phyloP scores from a whole-genome alignment of 331 rosid species.

The Quercus tomentella region DNA sequence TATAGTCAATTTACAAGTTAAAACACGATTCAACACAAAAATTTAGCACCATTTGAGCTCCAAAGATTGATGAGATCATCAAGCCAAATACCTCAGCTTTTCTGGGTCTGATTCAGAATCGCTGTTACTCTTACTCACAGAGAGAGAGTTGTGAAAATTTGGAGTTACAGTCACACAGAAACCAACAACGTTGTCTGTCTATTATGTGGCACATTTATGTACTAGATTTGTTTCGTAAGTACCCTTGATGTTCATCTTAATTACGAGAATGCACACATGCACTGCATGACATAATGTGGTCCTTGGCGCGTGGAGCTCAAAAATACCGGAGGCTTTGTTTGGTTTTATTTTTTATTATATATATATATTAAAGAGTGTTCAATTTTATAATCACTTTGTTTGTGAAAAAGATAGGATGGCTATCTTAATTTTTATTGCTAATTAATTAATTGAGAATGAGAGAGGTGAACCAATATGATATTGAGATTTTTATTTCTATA shows the following conservation, averaged over 20 bases:
- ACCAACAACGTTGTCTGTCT: constrained; percentile 17
- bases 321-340: not conserved
- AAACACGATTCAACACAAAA: constrained; percentile 4
- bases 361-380: too few species aligned
- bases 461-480: too few species aligned
- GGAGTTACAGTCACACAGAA: constrained; percentile 6
- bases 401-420: too few species aligned
- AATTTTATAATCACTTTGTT: too few species aligned
- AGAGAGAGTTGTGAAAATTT: not conserved
- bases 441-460: too few species aligned
- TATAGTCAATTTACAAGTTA: not conserved
- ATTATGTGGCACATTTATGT: constrained; percentile 34
- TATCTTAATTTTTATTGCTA: too few species aligned
- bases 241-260: constrained; percentile 20
- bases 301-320: constrained; percentile 10
- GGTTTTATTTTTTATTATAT: too few species aligned
- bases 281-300: constrained; percentile 12
- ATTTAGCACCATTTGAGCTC: not conserved
- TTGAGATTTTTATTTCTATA: too few species aligned
- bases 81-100: constrained; percentile 7
- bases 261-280: constrained; percentile 29
- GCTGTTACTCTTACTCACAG: not conserved
- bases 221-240: constrained; percentile 2
- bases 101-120: constrained; percentile 6
- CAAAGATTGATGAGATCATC: not conserved